These are phyloP conservation scores for Lepraria neglecta DNA, from an alignment of 495 filamentous ascomycete species.

Conservation along the genomic window DNA sequence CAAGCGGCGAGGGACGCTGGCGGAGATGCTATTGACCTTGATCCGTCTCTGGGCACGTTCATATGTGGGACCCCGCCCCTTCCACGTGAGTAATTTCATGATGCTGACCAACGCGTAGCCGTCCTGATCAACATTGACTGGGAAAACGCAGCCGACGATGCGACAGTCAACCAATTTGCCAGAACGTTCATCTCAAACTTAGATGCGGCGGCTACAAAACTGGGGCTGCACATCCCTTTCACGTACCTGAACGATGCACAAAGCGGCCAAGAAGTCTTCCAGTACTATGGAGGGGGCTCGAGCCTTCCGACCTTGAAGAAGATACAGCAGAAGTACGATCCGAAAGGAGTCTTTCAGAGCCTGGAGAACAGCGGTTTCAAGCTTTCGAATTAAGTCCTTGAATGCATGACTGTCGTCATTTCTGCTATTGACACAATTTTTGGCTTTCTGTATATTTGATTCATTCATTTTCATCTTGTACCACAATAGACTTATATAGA, in stretches of 20 bases:
- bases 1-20: not conserved
- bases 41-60: not conserved
- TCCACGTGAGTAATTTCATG: not conserved
- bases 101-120: not conserved
- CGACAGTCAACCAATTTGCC: not conserved
- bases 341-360: constrained; percentile 6
- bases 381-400: not conserved
- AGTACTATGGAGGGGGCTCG: not conserved
- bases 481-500: not conserved
- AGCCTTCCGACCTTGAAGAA: not conserved
- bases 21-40: constrained; percentile 6
- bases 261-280: not conserved
- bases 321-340: not conserved
- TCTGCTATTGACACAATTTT: not conserved
- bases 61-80: not conserved
- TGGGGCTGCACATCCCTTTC: not conserved
- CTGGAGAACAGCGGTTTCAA: constrained; percentile 2
- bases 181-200: not conserved
- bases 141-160: not conserved
- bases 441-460: not conserved
- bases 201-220: not conserved
- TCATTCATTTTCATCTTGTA: not conserved
- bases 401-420: not conserved
- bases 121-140: not conserved
- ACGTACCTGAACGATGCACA: not conserved